These are phyloP conservation scores for Globisporangium canariense DNA, from an alignment of 352 stramenopile genomes.

Conservation along the genomic window DNA sequence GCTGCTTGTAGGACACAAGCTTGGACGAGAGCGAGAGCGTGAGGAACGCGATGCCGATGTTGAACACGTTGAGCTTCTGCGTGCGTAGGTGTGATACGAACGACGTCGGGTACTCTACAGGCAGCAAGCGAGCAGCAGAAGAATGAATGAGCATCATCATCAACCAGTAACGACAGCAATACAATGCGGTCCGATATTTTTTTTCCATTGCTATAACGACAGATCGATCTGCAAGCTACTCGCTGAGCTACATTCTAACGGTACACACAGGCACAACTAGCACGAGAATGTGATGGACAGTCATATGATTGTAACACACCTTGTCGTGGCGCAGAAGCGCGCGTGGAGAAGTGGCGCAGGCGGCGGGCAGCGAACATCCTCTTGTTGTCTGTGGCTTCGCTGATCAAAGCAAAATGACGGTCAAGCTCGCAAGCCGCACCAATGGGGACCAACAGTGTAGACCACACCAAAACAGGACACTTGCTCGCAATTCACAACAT, in stretches of 20 bases:
- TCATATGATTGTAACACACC: constrained; percentile 20
- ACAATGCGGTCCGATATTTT: not conserved
- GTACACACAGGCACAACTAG: not conserved
- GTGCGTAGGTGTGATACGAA: constrained; percentile 76
- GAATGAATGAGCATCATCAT: not conserved
- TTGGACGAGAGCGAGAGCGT: constrained; percentile 84
- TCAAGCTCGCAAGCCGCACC: not conserved
- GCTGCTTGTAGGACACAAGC: constrained; percentile 74
- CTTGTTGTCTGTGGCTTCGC: constrained; percentile 7
- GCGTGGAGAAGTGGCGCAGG: constrained; percentile 41
- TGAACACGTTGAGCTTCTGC: constrained; percentile 85
- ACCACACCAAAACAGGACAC: not conserved
- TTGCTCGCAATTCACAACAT: not conserved
- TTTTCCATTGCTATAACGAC: not conserved
- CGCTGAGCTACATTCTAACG: not conserved
- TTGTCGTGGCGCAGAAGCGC: constrained; percentile 28
- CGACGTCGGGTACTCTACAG: constrained; percentile 71
- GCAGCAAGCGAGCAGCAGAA: not conserved
- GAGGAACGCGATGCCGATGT: constrained; percentile 80
- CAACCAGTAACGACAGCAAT: not conserved
- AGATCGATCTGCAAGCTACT: not conserved
- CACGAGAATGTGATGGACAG: not conserved
- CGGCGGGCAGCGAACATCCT: constrained; percentile 33
- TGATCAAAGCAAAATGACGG: constrained; percentile 12
- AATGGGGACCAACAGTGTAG: not conserved